Evolutionary conservation across 305 asterid genomes (phyloP), one percentile per base, ranked within the genome.

Genomic region (Solanum chacoense): DNA sequence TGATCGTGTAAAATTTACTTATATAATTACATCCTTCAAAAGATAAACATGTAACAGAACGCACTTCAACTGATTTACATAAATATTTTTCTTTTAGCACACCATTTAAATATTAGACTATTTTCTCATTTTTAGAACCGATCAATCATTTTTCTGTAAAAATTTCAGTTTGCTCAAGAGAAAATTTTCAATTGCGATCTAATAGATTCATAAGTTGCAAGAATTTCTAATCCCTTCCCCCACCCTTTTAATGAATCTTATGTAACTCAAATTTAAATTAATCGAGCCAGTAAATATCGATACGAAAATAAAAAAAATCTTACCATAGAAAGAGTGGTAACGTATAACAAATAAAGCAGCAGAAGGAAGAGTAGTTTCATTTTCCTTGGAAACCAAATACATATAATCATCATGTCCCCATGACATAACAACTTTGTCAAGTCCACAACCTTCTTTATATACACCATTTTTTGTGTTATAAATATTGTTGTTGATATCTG

Each of bases 371-470:
- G 96, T 94, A 1, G 97, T 91, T 74, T 92, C 91, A 29, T 95
- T 96, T 91, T 93, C 94, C 90, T 95, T 95, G 1, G 96, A 93
- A 81, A 96, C 96, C 95, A 96, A 88, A 88, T 93, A 96, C 98
- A 95, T 96, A 88, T 96, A 96, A 77, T 95, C 98, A 87, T 96
- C 98, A 73, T 95, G 98, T 3, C 98, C 98, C 96, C 97, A 96
- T 12, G 98, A 95, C 98, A 96, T 95, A 14, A 90, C 91, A 16
- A 95, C 98, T 12, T 96, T 94, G 63, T 96, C 92, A 2, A 96
- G 89, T 4, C 98, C 98, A 84, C 96, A 95, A 6, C 96, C 97
- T 87, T 93, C 92, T 59, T 91, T 35, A 86, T 96, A 95, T 26
- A 95, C 81, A 59, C 98, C 98, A 88, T 94, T 92, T 89, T 91